Percentiles rank a stretch among this genome's conserved stretches.
These are phyloP conservation scores for Drosera capensis DNA, from an alignment of 148 eudicot genomes.

Conservation along the genomic window DNA sequence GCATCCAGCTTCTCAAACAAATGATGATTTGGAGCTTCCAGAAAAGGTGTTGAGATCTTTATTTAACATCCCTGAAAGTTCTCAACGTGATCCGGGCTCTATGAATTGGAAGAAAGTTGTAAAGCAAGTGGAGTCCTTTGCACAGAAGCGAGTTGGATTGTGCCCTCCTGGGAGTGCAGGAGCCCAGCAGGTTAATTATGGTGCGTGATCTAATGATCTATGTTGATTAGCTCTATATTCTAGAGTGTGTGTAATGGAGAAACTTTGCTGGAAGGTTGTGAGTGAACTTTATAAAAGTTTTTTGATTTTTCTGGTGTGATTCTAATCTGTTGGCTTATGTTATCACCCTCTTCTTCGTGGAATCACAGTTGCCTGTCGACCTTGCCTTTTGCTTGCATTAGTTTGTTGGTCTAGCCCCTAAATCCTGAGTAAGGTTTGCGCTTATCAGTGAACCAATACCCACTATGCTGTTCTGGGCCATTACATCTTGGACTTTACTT, in stretches of 20 bases:
- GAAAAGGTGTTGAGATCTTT: slow-evolving; percentile 63
- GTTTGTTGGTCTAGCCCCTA: too few relatives aligned
- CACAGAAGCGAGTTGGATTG: slow-evolving; percentile 35
- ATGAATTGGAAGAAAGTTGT: slow-evolving; percentile 90
- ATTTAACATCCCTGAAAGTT: slow-evolving; percentile 47
- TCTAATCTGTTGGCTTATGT: too few relatives aligned
- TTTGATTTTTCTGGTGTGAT: not conserved
- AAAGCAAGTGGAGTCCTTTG: slow-evolving; percentile 69
- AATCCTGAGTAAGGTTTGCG: too few relatives aligned
- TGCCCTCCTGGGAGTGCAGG: slow-evolving; percentile 25
- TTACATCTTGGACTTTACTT: too few relatives aligned
- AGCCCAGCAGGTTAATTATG: slow-evolving; percentile 20
- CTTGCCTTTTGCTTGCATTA: too few relatives aligned
- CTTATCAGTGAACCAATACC: too few relatives aligned
- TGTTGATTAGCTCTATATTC: not conserved
- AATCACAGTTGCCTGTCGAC: too few relatives aligned
- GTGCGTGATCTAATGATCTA: slow-evolving; percentile 20
- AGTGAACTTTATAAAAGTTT: not conserved
- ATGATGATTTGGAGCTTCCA: slow-evolving; percentile 41
- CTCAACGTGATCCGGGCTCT: slow-evolving; percentile 48
- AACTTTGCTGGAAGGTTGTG: not conserved
- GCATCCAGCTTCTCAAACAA: slow-evolving; percentile 12
- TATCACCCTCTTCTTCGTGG: too few relatives aligned
- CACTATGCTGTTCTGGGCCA: too few relatives aligned
- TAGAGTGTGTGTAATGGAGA: not conserved